Evolutionary conservation across 805 yeast species (phyloP).

Genomic region (Wickerhamiella australiensis): DNA sequence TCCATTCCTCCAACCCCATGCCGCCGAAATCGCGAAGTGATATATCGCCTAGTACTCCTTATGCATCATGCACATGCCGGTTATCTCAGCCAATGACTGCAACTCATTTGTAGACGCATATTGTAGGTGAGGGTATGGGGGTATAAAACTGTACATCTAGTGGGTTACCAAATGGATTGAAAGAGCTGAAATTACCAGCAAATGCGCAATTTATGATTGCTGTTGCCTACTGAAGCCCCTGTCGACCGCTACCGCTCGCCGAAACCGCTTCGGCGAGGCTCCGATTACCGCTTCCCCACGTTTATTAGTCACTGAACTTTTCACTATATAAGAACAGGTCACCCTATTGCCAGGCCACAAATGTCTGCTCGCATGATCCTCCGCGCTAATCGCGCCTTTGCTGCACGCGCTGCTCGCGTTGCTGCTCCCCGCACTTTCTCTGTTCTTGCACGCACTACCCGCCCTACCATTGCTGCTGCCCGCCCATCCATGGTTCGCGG

Average conservation of each 20-base stretch:
- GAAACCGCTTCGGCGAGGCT: conserved; percentile 4
- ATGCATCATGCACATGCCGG: conserved; percentile 2
- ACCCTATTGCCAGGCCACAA: not conserved
- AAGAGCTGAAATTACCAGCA: not conserved
- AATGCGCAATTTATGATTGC: not conserved
- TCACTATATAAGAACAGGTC: not conserved
- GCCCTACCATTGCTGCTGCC: conserved; percentile 28
- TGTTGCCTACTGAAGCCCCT: not conserved
- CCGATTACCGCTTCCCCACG: conserved; percentile 5
- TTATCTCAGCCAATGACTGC: conserved; percentile 10
- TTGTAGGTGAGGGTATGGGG: not conserved
- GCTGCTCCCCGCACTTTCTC: conserved; percentile 55
- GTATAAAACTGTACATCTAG: not conserved
- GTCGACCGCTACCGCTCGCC: conserved; percentile 5
- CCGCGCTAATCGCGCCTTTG: conserved; percentile 25
- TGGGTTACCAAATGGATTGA: not conserved
- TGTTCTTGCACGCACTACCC: conserved; percentile 31
- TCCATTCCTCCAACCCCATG: not conserved
- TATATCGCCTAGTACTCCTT: not conserved
- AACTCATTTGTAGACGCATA: not conserved
- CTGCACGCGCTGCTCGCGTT: conserved; percentile 38
- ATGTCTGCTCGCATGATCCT: conserved; percentile 25
- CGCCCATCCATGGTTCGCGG: conserved; percentile 66
- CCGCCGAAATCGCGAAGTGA: conserved; percentile 7
- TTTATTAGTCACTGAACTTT: conserved; percentile 1